Evolutionary conservation across 768 basidiomycete species (phyloP), one percentile per base, ranked within the genome.

Genomic region (Lactifluus piperatus): DNA sequence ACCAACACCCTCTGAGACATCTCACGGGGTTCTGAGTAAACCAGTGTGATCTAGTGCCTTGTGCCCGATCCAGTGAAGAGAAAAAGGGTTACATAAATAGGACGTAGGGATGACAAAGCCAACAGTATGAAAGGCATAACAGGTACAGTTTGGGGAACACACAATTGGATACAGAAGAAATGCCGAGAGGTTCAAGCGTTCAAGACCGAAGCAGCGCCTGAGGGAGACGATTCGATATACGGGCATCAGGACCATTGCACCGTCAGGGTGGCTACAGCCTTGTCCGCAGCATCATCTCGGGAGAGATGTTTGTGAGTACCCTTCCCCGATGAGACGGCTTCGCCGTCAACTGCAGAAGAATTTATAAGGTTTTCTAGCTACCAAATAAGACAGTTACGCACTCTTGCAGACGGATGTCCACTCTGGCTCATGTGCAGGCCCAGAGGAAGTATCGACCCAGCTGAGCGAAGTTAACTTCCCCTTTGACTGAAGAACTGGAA

Each of bases 361-460:
- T 37, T 51, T 20, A 46, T n/a, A 41, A 53, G 27, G 22, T 3
- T 24, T 54, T 39, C 32, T 22, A 18, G 45, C 18, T 13, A 29
- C 30, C 18, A 26, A 30, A 51, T 45, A 24, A 20, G 32, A 54
- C 18, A 52, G 20, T 24, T 56, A 52, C 64, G 24, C 37, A 84
- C 85, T 73, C 71, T 81, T 84, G 69, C 82, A 85, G 22, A 75
- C 68, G n/a, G 74, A 68, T 10, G 74, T 80, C 84, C 84, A 87
- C 22, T 66, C 56, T 30, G 72, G 64, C 11, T 72, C 69, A 63
- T 79, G 68, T 9, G 75, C 58, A 0, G 74, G 78, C 0, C 84
- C 84, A 5, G 70, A 62, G 2, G 44, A 62, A 0, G 62, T 66
- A 49, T 79, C 77, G 14, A 54, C 69, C 71, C 73, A 85, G 45